Evolutionary conservation across 257 asterid genomes (phyloP), one percentile per base, ranked within the genome.

Genomic region (Leonotis leonurus): DNA sequence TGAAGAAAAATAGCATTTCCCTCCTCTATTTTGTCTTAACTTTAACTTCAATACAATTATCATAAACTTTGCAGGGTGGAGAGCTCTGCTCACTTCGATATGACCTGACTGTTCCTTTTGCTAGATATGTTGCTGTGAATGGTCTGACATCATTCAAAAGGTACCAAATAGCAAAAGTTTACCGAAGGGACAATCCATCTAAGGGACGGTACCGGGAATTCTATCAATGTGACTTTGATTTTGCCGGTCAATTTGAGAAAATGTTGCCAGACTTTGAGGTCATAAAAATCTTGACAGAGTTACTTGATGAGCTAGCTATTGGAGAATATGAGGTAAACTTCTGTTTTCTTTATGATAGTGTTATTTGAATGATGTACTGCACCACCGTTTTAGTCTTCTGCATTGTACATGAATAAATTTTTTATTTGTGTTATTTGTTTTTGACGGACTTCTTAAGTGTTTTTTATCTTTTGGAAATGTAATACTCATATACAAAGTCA

Each of bases 181-280:
- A 93, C 69, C 78, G 96, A 62, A 82, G 99, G 79, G 97, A 93
- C 75, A 93, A 93, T 53, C 99, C 99, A 21, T 85, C 99, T 5
- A 89, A 83, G 77, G 99, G 99, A 41, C 77, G 99, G 67, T 93
- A 80, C 76, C 95, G 99, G 45, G 99, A 93, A 78, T 93, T 93
- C 76, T 89, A 89, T 70, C 99, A 93, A 67, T 93, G 99, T 22
- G 97, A 87, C 77, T 83, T 93, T 67, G 99, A 93, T 64, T 79
- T 89, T 17, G 99, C 99, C 0, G 99, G 99, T 8, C 94, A 85
- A 61, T 89, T 78, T 67, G 97, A 85, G 45, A 87, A 87, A 70
- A 93, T 93, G 99, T 92, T 92, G 37, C 96, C 96, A 12, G 96
- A 93, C 56, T 93, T 93, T 80, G 99, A 89, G 85, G 95, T 86